Conservation (phyloP, 208 protist species). For the Paratrypanosoma confusum region DNA sequence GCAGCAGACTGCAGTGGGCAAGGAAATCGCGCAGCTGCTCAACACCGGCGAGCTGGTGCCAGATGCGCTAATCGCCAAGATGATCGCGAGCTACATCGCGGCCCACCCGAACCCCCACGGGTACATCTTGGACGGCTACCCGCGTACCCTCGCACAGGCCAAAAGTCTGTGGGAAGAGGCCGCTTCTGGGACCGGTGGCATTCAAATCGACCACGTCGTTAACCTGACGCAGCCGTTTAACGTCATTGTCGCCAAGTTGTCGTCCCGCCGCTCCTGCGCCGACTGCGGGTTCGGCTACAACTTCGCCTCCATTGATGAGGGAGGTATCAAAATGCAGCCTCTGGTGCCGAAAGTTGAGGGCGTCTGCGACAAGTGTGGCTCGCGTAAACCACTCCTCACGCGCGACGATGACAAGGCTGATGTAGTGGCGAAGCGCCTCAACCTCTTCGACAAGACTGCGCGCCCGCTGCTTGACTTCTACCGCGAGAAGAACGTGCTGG, state of each 20-base stretch:
- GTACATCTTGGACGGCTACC: conserved; percentile 91
- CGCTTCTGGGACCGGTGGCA: conserved; percentile 11
- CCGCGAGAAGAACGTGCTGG: conserved; percentile 31
- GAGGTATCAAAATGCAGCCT: conserved; percentile 69
- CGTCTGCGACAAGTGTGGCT: conserved; percentile 71
- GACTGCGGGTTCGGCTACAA: conserved; percentile 76
- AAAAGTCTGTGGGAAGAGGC: conserved; percentile 23
- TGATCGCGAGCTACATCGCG: conserved; percentile 34
- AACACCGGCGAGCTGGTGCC: conserved; percentile 63
- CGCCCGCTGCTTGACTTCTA: conserved; percentile 57
- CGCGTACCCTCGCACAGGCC: conserved; percentile 83
- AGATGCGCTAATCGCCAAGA: conserved; percentile 56
- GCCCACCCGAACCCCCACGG: conserved; percentile 14
- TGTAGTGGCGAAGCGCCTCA: conserved; percentile 42
- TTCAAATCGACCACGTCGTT: conserved; percentile 60
- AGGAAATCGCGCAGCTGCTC: conserved; percentile 34
- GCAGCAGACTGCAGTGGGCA: conserved; percentile 24
- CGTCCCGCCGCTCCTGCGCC: conserved; percentile 47
- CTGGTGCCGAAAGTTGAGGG: conserved; percentile 57
- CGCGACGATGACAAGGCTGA: conserved; percentile 52
- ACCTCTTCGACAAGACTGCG: conserved; percentile 46
- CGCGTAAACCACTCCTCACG: conserved; percentile 39
- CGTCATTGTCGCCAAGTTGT: conserved; percentile 67
- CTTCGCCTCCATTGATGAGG: conserved; percentile 47
- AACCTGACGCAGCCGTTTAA: conserved; percentile 62